Evolutionary conservation across 441 rosid species (phyloP).

Genomic region (Melianthus villosus): DNA sequence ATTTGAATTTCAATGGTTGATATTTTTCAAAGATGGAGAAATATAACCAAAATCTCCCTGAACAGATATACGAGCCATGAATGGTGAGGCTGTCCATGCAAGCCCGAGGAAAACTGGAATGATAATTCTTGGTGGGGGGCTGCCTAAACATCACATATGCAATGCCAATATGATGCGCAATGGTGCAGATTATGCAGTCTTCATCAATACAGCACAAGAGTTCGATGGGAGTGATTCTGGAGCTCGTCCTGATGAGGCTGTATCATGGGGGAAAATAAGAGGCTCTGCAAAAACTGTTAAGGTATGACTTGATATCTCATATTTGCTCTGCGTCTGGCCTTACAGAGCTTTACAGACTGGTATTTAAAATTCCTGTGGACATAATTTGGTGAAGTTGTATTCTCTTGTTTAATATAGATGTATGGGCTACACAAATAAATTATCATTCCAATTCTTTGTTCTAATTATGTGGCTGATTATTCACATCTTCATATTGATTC

Average conservation of each 20-base stretch:
- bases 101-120: slow-evolving; percentile 65
- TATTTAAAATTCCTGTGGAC: too few species aligned
- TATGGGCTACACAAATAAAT: too few species aligned
- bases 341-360: too few species aligned
- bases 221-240: slow-evolving; percentile 96
- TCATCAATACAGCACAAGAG: slow-evolving; percentile 79
- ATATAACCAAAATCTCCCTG: slow-evolving; percentile 1
- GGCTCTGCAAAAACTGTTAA: slow-evolving; percentile 70
- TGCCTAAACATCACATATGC: slow-evolving; percentile 90
- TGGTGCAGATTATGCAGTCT: slow-evolving; percentile 89
- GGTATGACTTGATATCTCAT: slow-evolving; percentile 19
- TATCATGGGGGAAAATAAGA: slow-evolving; percentile 84
- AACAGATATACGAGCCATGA: slow-evolving; percentile 73
- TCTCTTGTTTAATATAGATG: too few species aligned
- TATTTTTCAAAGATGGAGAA: not conserved
- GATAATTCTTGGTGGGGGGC: slow-evolving; percentile 80
- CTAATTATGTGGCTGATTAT: too few species aligned
- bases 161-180: slow-evolving; percentile 98
- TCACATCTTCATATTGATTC: too few species aligned
- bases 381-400: too few species aligned
- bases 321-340: not conserved
- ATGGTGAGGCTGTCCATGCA: slow-evolving; percentile 69
- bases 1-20: not conserved
- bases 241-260: slow-evolving; percentile 85
- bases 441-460: too few species aligned